These are phyloP conservation scores for Paecilomyces niveus DNA, from an alignment of 2,329 filamentous ascomycete species.

Conservation along the genomic window DNA sequence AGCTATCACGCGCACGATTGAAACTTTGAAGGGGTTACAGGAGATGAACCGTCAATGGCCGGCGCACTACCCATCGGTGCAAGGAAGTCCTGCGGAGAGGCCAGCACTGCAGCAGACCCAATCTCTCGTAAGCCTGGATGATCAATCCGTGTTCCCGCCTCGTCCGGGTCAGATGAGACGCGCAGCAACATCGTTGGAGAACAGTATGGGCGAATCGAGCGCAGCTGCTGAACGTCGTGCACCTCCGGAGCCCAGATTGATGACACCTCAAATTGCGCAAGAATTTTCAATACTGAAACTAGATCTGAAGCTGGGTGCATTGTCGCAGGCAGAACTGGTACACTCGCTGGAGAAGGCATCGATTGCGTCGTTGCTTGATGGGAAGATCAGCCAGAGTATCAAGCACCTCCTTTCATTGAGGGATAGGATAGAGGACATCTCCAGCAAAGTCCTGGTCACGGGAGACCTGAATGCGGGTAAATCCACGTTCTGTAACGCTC, in stretches of 20 bases:
- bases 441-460: conserved; percentile 92
- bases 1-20: conserved; percentile 78
- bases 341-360: conserved; percentile 91
- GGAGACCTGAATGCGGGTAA: conserved; percentile 96
- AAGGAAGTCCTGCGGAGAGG: conserved; percentile 24
- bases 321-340: conserved; percentile 84
- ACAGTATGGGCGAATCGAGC: conserved; percentile 64
- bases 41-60: conserved; percentile 90
- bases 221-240: conserved; percentile 57
- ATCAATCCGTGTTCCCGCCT: conserved; percentile 22
- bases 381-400: conserved; percentile 89
- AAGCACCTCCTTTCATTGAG: conserved; percentile 80
- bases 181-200: conserved; percentile 64
- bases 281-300: conserved; percentile 95
- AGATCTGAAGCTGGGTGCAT: conserved; percentile 79
- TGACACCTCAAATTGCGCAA: conserved; percentile 86
- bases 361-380: conserved; percentile 82
- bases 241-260: conserved; percentile 66
- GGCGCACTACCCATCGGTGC: conserved; percentile 75
- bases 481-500: conserved; percentile 97
- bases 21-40: conserved; percentile 74
- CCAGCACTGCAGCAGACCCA: conserved; percentile 29
- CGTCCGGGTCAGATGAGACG: conserved; percentile 55
- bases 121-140: conserved; percentile 21
- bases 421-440: conserved; percentile 93